Conservation (phyloP, 2,329 filamentous ascomycete species). For the Thermoascus crustaceus region DNA sequence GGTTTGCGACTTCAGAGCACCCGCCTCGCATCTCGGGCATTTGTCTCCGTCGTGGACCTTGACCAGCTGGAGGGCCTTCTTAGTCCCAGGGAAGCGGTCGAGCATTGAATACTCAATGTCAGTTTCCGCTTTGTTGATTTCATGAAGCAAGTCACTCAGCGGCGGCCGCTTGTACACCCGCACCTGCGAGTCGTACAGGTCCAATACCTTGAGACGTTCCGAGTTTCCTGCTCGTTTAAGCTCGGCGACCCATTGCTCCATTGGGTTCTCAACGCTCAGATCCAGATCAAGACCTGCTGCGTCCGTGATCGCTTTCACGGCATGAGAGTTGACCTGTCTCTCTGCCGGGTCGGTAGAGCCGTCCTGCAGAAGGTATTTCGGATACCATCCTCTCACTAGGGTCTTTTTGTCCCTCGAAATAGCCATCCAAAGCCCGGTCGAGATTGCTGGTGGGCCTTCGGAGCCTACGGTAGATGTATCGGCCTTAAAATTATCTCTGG, state of each 20-base stretch:
- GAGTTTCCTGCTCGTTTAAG: constrained; percentile 17
- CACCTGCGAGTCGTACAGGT: constrained; percentile 35
- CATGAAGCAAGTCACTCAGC: constrained; percentile 26
- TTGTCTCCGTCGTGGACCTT: constrained; percentile 58
- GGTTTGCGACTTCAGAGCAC: constrained; percentile 56
- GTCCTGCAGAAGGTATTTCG: constrained; percentile 34
- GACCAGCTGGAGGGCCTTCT: constrained; percentile 52
- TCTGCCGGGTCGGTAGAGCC: constrained; percentile 23
- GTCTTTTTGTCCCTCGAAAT: constrained; percentile 52
- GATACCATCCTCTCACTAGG: constrained; percentile 63
- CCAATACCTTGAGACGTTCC: constrained; percentile 23
- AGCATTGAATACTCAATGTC: constrained; percentile 29
- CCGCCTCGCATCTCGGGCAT: constrained; percentile 62
- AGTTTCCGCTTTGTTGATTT: constrained; percentile 17
- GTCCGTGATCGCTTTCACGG: constrained; percentile 49
- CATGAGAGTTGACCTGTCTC: constrained; percentile 48
- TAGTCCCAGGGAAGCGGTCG: constrained; percentile 31
- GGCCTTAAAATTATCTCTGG: constrained; percentile 5
- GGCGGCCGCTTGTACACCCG: constrained; percentile 32
- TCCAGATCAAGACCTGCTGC: constrained; percentile 59
- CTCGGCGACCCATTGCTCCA: constrained; percentile 45
- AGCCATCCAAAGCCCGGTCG: constrained; percentile 32
- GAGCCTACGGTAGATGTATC: constrained; percentile 15
- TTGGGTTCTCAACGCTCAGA: constrained; percentile 55
- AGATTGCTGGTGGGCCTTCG: constrained; percentile 22